phyloP scores from a whole-genome alignment of 1,284 basidiomycete species.

The Taiwanofungus camphoratus region DNA sequence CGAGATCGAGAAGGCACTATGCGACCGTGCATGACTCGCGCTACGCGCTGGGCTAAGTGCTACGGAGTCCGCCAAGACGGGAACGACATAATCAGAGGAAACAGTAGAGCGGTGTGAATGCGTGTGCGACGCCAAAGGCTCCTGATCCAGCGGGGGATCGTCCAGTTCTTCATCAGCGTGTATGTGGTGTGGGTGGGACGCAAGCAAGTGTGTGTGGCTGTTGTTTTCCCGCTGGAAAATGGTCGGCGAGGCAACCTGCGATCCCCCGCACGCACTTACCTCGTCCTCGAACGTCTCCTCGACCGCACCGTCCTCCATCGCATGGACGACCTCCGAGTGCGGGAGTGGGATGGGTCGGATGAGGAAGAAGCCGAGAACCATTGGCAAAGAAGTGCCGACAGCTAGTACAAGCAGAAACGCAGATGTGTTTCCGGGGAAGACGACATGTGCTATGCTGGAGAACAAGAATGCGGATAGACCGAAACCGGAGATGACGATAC shows the following conservation, averaged over 20 bases:
- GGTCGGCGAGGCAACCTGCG: slow-evolving; percentile 14
- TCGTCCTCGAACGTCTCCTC: slow-evolving; percentile 17
- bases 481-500: slow-evolving; percentile 76
- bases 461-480: slow-evolving; percentile 82
- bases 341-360: slow-evolving; percentile 54
- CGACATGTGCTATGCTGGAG: slow-evolving; percentile 55
- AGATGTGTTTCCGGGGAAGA: slow-evolving; percentile 69
- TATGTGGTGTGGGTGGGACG: slow-evolving; percentile 14
- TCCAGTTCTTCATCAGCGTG: slow-evolving; percentile 16
- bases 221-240: slow-evolving; percentile 25
- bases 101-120: slow-evolving; percentile 8
- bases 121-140: slow-evolving; percentile 11
- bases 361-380: slow-evolving; percentile 61
- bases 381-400: slow-evolving; percentile 63
- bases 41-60: slow-evolving; percentile 24
- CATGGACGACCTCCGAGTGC: slow-evolving; percentile 15
- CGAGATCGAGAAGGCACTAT: slow-evolving; percentile 17
- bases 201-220: slow-evolving; percentile 25
- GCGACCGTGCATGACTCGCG: slow-evolving; percentile 18
- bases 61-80: slow-evolving; percentile 16
- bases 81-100: slow-evolving; percentile 22
- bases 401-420: slow-evolving; percentile 67
- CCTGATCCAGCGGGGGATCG: slow-evolving; percentile 11
- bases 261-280: slow-evolving; percentile 14
- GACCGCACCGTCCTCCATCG: slow-evolving; percentile 14